Evolutionary conservation across 371 early-diverging fungal species (phyloP).

Genomic region (Dichotomocladium elegans): DNA sequence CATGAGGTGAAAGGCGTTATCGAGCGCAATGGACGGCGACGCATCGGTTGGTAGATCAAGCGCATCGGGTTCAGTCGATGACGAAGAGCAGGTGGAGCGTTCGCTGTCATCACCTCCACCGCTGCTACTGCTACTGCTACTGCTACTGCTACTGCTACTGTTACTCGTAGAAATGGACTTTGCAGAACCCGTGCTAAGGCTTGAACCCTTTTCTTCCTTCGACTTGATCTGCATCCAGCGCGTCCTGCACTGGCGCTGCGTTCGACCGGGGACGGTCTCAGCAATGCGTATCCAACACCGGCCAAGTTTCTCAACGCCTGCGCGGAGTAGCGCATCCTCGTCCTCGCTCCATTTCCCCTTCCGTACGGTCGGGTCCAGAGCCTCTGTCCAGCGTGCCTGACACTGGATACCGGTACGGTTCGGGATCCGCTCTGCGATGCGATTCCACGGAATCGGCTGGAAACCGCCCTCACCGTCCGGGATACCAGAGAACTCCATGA

Average conservation of each 20-base stretch:
- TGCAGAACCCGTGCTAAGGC: too few relatives aligned
- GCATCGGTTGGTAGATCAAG: too few relatives aligned
- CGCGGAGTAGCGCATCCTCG: constrained; percentile 56
- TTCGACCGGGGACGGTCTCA: constrained; percentile 61
- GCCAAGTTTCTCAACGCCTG: constrained; percentile 49
- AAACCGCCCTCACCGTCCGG: constrained; percentile 44
- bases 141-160: too few relatives aligned
- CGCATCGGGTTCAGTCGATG: too few relatives aligned
- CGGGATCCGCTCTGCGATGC: constrained; percentile 52
- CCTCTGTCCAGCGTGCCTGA: constrained; percentile 74
- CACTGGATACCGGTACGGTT: constrained; percentile 70
- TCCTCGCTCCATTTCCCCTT: constrained; percentile 66
- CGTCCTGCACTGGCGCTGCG: constrained; percentile 73
- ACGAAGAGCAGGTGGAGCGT: too few relatives aligned
- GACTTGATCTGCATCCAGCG: constrained; percentile 63
- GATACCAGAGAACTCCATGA: constrained; percentile 38
- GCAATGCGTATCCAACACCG: constrained; percentile 76
- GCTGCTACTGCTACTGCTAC: too few relatives aligned
- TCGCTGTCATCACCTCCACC: too few relatives aligned
- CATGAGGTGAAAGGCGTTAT: too few relatives aligned
- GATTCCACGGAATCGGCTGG: constrained; percentile 61
- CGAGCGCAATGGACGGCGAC: too few relatives aligned
- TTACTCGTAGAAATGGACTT: too few relatives aligned
- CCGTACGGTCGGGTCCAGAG: constrained; percentile 64
- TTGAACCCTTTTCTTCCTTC: constrained; percentile 39